These are phyloP conservation scores for Withania somnifera DNA, from an alignment of 305 asterid species.

Conservation along the genomic window DNA sequence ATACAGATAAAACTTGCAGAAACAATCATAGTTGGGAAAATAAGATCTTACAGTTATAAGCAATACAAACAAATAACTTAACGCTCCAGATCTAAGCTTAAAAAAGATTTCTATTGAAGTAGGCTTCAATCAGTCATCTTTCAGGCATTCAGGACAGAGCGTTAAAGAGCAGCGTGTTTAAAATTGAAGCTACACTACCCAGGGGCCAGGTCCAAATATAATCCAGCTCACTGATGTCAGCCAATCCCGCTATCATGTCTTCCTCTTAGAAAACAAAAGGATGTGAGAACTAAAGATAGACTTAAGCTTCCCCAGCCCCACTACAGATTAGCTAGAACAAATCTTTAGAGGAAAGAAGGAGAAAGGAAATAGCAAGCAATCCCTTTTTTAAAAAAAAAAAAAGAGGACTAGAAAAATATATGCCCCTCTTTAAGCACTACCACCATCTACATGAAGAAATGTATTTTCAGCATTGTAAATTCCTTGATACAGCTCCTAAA, in stretches of 20 bases:
- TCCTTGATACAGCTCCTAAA: background rate
- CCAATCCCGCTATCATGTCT: background rate
- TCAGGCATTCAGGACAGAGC: background rate
- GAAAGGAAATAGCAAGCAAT: background rate
- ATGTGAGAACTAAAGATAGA: background rate
- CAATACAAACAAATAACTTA: background rate
- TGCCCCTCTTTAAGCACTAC: background rate
- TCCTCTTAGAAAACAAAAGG: background rate
- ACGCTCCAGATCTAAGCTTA: background rate
- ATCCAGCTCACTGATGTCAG: background rate
- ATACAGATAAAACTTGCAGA: background rate
- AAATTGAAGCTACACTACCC: background rate
- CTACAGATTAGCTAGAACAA: background rate
- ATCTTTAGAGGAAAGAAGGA: background rate
- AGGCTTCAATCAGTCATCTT: background rate
- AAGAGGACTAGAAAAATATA: background rate
- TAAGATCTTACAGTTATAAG: background rate
- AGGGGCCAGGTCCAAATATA: background rate
- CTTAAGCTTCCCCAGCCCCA: background rate
- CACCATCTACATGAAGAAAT: background rate
- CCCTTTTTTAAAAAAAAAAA: too few relatives aligned
- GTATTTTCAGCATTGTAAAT: background rate
- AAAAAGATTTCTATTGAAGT: background rate
- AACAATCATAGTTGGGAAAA: background rate
- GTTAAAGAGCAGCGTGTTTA: background rate